Evolutionary conservation across 495 filamentous ascomycete genomes (phyloP), one percentile per base, ranked within the genome.

Genomic region (Staphylotrichum longicolle): DNA sequence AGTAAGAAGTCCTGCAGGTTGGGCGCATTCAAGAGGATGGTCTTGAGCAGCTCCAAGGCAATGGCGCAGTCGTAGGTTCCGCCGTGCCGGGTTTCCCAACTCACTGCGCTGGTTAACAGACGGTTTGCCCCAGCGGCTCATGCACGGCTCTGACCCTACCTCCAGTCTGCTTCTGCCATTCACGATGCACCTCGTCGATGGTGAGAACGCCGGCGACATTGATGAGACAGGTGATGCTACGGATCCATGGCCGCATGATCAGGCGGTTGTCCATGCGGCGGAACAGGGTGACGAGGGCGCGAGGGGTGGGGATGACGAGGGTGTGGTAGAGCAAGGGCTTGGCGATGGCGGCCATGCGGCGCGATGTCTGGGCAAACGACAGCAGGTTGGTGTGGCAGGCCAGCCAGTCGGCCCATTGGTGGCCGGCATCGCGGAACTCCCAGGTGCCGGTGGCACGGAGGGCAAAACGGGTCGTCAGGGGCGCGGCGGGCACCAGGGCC

Each of bases 271-370:
- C 52, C 42, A 72, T 42, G 9, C 64, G 70, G 42, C 42, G 61
- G 30, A 50, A 60, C 11, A 74, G 64, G 2, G 56, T 60, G 45
- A 74, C 63, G 4, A 74, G 63, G 20, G 61, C 58, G 14, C 34
- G 40, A 4, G 63, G 62, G 57, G 64, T 64, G 52, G 48, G 58
- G 45, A 74, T 66, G 54, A 74, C 63, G 58, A 74, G 50, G 48
- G 66, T 70, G 60, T 69, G 68, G 61, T 65, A 74, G 15, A 74
- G 68, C 34, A 68, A 47, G 7, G 70, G 71, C 61, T 61, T 66
- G 45, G 68, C 64, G 54, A 74, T 53, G 66, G 66, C 64, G 33
- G 66, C 66, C 68, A 74, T 67, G 59, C 68, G 68, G 35, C 55
- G 67, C 12, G 70, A 74, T 6, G 70, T 71, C 63, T 63, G 64